Evolutionary conservation across 345 rosid genomes (phyloP).

Genomic region (Cardamine resedifolia): DNA sequence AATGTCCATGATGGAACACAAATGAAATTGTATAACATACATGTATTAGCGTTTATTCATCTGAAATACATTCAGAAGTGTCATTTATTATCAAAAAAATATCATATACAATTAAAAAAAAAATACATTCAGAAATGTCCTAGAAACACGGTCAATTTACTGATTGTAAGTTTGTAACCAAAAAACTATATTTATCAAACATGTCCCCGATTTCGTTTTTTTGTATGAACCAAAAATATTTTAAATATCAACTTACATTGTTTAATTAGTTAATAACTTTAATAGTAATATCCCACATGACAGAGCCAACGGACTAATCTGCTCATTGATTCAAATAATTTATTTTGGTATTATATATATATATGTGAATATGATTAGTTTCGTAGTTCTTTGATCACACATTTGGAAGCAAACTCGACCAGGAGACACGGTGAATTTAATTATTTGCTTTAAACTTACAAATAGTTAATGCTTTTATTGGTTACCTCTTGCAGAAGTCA

Average conservation of each 20-base stretch:
- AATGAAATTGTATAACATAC: not conserved
- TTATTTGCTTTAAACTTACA: conserved; percentile 17
- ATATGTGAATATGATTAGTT: conserved; percentile 16
- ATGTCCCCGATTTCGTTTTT: not conserved
- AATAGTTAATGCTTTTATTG: conserved; percentile 4
- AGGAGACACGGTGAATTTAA: conserved; percentile 30
- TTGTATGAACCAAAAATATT: not conserved
- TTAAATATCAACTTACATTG: not conserved
- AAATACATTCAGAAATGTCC: too few species aligned
- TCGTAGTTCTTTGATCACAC: conserved; percentile 13
- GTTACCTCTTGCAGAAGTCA: conserved; percentile 9
- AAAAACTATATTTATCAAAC: not conserved
- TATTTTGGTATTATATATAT: not conserved
- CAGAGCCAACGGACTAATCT: conserved; percentile 5
- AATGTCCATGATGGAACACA: not conserved
- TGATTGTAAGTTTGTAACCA: not conserved
- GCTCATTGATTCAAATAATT: not conserved
- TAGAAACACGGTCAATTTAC: not conserved
- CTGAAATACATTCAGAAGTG: not conserved
- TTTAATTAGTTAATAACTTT: not conserved
- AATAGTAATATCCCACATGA: not conserved
- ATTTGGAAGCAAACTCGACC: conserved; percentile 20
- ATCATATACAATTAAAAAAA: too few species aligned
- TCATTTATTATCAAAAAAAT: too few species aligned
- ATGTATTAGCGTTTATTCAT: not conserved